Evolutionary conservation across 495 filamentous ascomycete species (phyloP), one percentile per base, ranked within the genome.

Genomic region (Penicillium coprophilum): DNA sequence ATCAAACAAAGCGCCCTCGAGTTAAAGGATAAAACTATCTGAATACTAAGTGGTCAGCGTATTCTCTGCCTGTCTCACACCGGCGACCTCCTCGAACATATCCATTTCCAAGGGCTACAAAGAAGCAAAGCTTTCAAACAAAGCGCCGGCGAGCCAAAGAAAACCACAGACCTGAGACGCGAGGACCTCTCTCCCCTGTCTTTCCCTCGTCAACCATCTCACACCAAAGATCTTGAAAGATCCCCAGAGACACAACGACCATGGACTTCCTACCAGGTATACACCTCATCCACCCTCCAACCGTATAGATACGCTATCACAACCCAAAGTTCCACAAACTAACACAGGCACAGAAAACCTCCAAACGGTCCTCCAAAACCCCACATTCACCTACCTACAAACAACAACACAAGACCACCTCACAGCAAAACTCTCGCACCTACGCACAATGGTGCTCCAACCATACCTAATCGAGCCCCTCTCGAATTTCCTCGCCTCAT

Each of bases 401-500:
- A 46, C 47, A 32, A 34, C 58, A 45, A 48, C 62, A 23, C 58
- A 63, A 58, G 31, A 57, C 20, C 61, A 65, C 46, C 53, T 75
- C 46, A 40, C 63, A 23, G 56, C 66, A 20, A 67, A 76, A 36
- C 61, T 73, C 44, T 53, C 64, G 46, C 59, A 67, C 63, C 53
- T 81, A 41, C 69, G 69, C 56, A 60, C 67, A 31, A 53, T 71
- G 60, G 74, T 72, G 58, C 56, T 79, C 13, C 63, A 71, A 28
- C 71, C 75, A 19, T 80, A 75, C 62, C 46, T 80, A 7, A 52
- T 78, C 41, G 62, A 69, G 27, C 73, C 74, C 0, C 69, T 75
- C 46, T 63, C 82, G 8, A 67, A 71, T 13, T 73, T 86, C n/a
- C 69, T 85, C 53, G 58, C 77, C 46, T 70, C 77, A 17, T 64